Conservation (phyloP, 768 basidiomycete genomes). For the Suillus subaureus region DNA sequence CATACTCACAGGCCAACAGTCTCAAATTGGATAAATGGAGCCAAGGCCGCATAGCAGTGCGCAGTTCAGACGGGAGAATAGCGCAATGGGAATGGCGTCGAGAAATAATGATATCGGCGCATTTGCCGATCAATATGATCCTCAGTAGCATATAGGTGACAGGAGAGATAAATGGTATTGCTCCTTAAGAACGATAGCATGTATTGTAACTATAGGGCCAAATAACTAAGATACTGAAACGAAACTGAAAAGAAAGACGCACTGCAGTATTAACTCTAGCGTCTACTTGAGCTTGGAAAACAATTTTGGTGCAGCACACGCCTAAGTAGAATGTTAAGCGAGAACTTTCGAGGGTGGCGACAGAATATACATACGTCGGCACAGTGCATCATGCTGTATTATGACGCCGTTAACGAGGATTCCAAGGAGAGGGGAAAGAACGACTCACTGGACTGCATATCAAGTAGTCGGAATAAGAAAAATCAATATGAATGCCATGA, state of each 20-base stretch:
- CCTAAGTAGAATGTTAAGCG: constrained; percentile 29
- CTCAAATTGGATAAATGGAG: neutral
- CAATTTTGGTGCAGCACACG: constrained; percentile 74
- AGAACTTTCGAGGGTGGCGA: neutral
- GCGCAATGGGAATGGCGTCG: neutral
- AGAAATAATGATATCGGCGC: neutral
- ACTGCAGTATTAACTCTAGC: constrained; percentile 2
- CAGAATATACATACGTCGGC: constrained; percentile 67
- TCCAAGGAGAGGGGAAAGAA: constrained; percentile 7
- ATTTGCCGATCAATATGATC: neutral
- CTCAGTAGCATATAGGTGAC: neutral
- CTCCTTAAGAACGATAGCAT: neutral
- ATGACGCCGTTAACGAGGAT: constrained; percentile 13
- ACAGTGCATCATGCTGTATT: constrained; percentile 87
- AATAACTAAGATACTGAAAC: neutral
- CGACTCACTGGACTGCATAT: constrained; percentile 67
- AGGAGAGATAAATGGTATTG: constrained; percentile 2
- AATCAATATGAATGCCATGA: constrained; percentile 18
- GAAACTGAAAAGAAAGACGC: neutral
- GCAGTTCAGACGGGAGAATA: neutral
- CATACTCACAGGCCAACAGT: neutral
- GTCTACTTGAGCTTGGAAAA: constrained; percentile 66
- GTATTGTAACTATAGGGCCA: neutral
- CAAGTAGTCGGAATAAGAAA: constrained; percentile 21
- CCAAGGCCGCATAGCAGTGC: neutral